Base-by-base conservation (phyloP, 2,329 filamentous ascomycete species). In the Aschersonia sp. region DNA sequence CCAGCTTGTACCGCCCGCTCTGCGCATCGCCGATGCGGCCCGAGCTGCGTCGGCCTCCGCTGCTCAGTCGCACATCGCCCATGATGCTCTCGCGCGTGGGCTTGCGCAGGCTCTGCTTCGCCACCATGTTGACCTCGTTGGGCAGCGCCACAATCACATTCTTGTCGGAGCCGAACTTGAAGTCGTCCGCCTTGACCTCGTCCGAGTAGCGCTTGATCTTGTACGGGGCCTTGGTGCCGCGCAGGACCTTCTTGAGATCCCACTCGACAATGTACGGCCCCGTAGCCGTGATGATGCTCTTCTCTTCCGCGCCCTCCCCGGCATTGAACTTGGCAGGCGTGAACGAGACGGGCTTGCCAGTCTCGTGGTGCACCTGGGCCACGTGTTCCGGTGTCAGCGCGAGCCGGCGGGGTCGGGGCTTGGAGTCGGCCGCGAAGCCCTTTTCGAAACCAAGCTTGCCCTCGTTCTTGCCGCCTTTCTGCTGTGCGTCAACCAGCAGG, bases 371-470 rank as follows among this genome's bases (percentile, higher is more conserved):
- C 71, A 98, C 95, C 62, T 98, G 92, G 0, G 92, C 92, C 31
- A 97, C 87, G 62, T 98, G 92, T 50, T 86, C 81, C 0, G 92
- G 92, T 6, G 84, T 89, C 39, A 98, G 75, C 10, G 83, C 87
- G 9, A 98, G 79, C 55, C 92, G 87, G 47, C 87, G 84, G 37
- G 92, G 92, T 58, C 94, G 87, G 2, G 92, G 92, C 66, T 98
- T 98, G 22, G 82, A 77, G 61, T 95, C 89, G 54, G 94, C 94
- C 4, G 85, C 81, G 58, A 98, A 98, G 0, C 87, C 73, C 62
- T 85, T 89, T 66, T 98, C 89, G 60, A 98, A 98, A 2, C 92
- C 92, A n/a, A 98, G 81, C 66, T 95, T 95, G 60, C 92, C 92
- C 60, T 92, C 87, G 54, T 97, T 94, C 73, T 95, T 97, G 62